phyloP scores from a whole-genome alignment of 140 eudicot species.

The Anethum foeniculum region DNA sequence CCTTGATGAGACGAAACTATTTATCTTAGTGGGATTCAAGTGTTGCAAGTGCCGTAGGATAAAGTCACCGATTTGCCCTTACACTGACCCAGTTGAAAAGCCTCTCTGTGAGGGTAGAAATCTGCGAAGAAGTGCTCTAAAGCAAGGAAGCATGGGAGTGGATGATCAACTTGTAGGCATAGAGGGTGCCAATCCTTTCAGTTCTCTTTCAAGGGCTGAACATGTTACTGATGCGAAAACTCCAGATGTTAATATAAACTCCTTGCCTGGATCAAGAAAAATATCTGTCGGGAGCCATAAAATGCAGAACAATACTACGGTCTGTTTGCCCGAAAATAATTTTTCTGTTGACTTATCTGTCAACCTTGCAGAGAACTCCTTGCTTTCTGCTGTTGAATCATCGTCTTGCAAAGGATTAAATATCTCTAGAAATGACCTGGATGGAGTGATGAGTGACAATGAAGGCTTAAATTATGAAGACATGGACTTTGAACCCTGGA shows the following conservation, averaged over 20 bases:
- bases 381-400: constrained; percentile 23
- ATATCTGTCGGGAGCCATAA: constrained; percentile 63
- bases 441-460: constrained; percentile 48
- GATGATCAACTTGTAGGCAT: constrained; percentile 27
- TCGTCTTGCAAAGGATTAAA: constrained; percentile 44
- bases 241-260: constrained; percentile 19
- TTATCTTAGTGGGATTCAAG: constrained; percentile 58
- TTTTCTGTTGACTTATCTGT: constrained; percentile 26
- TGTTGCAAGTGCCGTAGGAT: constrained; percentile 87
- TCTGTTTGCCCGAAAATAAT: constrained; percentile 14
- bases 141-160: constrained; percentile 22
- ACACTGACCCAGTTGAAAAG: constrained; percentile 34
- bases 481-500: constrained; percentile 84
- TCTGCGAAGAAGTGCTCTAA: constrained; percentile 26
- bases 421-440: constrained; percentile 34
- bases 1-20: constrained; percentile 51
- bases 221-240: constrained; percentile 27
- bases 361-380: constrained; percentile 22
- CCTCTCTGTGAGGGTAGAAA: constrained; percentile 28
- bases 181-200: constrained; percentile 34
- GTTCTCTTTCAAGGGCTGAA: constrained; percentile 36
- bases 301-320: constrained; percentile 39
- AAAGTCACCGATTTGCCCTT: constrained; percentile 69
- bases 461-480: constrained; percentile 47
- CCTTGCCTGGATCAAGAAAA: constrained; percentile 41